phyloP scores from a whole-genome alignment of 2,329 filamentous ascomycete species.

The Teratosphaeria viscida region DNA sequence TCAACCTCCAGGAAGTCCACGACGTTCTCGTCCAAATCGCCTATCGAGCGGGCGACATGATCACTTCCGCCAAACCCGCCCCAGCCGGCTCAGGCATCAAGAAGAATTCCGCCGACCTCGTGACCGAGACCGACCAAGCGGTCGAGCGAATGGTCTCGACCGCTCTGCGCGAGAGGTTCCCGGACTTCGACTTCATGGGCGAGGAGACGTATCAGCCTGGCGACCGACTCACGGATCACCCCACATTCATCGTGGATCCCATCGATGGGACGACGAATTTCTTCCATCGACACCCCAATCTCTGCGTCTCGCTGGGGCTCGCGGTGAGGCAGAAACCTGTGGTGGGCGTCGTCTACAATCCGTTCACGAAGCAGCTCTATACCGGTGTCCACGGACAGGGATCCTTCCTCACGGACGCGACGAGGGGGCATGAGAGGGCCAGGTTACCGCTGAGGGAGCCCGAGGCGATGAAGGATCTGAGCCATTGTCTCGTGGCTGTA shows the following conservation, averaged over 20 bases:
- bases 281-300: conserved; percentile 62
- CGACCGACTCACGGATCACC: conserved; percentile 45
- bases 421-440: not conserved
- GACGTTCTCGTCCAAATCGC: conserved; percentile 39
- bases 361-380: conserved; percentile 60
- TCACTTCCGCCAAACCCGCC: conserved; percentile 34
- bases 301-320: conserved; percentile 68
- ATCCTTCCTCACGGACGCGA: conserved; percentile 37
- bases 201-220: conserved; percentile 68
- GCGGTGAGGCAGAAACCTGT: conserved; percentile 50
- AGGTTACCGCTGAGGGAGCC: conserved; percentile 33
- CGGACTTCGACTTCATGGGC: conserved; percentile 54
- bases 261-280: conserved; percentile 80
- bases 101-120: conserved; percentile 49
- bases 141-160: conserved; percentile 49
- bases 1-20: conserved; percentile 38
- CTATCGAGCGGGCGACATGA: conserved; percentile 36
- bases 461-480: conserved; percentile 50
- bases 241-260: conserved; percentile 72
- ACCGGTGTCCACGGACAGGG: conserved; percentile 59
- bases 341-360: conserved; percentile 72
- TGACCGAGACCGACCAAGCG: conserved; percentile 53
- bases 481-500: conserved; percentile 53
- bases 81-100: conserved; percentile 31
- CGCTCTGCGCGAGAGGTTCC: conserved; percentile 41